Evolutionary conservation across 2,329 filamentous ascomycete species (phyloP), one percentile per base, ranked within the genome.

Genomic region (Orbilia oligospora): DNA sequence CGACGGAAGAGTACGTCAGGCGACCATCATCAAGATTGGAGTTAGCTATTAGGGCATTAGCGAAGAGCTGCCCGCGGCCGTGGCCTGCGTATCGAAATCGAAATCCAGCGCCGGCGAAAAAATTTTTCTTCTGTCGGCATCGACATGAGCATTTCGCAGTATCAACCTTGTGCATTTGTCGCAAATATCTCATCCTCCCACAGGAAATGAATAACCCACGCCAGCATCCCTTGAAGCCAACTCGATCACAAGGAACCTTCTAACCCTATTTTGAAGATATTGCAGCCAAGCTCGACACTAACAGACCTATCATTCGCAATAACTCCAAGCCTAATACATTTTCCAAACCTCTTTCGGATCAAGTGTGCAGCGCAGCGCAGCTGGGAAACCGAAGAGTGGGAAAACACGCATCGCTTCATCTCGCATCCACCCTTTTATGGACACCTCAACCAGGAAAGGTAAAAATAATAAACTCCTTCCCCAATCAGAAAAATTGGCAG

Each of bases 321-420:
- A 58, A n/a, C n/a, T n/a, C n/a, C n/a, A n/a, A n/a, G n/a, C n/a
- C n/a, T n/a, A n/a, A n/a, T 71, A 63, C 44, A 65, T 67, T 77
- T 61, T 56, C 71, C 73, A 71, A 77, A 68, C 73, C 73, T 51
- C 51, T 77, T 77, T 71, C 36, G 67, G 73, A 61, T 33, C 58
- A 76, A 64, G 58, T 53, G 65, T 76, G 72, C 72, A 53, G 56
- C 67, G 58, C 58, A 67, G 73, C 51, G 73, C 67, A 67, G 51
- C 30, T 69, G 48, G 22, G 70, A 63, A 72, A 72, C 69, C 48
- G 69, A 61, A 72, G 69, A 56, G 58, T 56, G 58, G 69, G 67
- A 76, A 76, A 65, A 67, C 73, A 76, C 72, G 67, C 73, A 77
- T 71, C 68, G 73, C 73, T 71, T 77, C 73, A 77, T 77, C 68